Base-by-base conservation (phyloP, 2,329 filamentous ascomycete genomes). In the Orbilia quercus region DNA sequence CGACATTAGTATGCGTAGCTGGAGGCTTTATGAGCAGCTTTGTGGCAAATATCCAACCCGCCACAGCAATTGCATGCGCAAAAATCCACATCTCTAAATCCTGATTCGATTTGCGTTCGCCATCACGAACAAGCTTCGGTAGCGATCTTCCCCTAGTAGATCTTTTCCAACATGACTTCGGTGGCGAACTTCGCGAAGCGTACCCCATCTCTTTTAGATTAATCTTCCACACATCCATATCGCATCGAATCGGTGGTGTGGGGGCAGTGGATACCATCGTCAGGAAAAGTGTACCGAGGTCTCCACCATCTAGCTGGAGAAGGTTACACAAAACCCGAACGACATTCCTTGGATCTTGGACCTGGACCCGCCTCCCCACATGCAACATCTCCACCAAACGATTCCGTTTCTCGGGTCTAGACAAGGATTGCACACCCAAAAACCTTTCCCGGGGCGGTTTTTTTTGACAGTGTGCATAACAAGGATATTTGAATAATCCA, bases 291-390 rank as follows among this genome's bases (percentile, higher is more conserved):
- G 44, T n/a, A n/a, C n/a, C n/a, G 16, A 9, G 3, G 53, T 25
- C 53, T 44, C 53, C 53, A 57, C 53, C 36, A 44, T 42, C 53
- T n/a, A n/a, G n/a, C n/a, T 18, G 1, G 18, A 57, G 53, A 57
- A 44, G 53, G 53, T 57, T 57, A 57, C 53, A 57, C 53, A 57
- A 57, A 20, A 7, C 53, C 22, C 14, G 53, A 42, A 57, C 53
- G 53, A 57, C 53, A 44, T 57, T 20, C 36, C 18, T 54, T 54
- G 51, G 51, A 31, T 14, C 18, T 54, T 54, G 51, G 51, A 31
- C 16, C 48, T 53, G 25, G 48, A 36, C 38, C 38, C 53, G 36
- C 36, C 18, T 57, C 53, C 53, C 53, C 53, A 57, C 53, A 57
- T 42, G 20, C 38, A 44, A 40, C 36, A 38, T 38, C 38, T 54